These are phyloP conservation scores for Microsporum ferrugineum DNA, from an alignment of 2,329 filamentous ascomycete genomes.

Conservation along the genomic window DNA sequence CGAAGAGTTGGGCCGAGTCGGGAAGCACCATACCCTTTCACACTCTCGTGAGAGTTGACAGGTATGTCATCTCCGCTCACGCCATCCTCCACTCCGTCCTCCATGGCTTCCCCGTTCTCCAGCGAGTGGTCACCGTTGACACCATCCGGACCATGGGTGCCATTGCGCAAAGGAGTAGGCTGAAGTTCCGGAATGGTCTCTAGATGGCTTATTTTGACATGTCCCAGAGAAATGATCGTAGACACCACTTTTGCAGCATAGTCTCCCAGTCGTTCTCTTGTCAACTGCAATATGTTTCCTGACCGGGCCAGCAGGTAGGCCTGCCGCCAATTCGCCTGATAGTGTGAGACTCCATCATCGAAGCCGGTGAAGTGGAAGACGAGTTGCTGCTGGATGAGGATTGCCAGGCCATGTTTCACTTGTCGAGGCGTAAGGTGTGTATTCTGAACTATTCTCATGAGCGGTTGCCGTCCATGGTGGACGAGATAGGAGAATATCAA, in stretches of 20 bases:
- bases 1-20: slow-evolving; percentile 30
- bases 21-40: slow-evolving; percentile 14
- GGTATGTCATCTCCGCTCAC: slow-evolving; percentile 30
- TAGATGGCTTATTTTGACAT: slow-evolving; percentile 48
- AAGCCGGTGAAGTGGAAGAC: slow-evolving; percentile 59
- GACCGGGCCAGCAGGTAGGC: slow-evolving; percentile 73
- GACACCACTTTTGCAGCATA: slow-evolving; percentile 63
- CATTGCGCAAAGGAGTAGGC: slow-evolving; percentile 5
- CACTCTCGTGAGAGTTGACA: slow-evolving; percentile 17
- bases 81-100: slow-evolving; percentile 13
- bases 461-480: slow-evolving; percentile 63
- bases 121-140: slow-evolving; percentile 13
- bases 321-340: slow-evolving; percentile 69
- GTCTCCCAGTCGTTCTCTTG: slow-evolving; percentile 63
- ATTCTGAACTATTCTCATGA: slow-evolving; percentile 57
- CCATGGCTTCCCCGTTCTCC: slow-evolving; percentile 16
- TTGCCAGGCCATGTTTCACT: slow-evolving; percentile 67
- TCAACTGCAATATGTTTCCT: slow-evolving; percentile 67
- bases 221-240: slow-evolving; percentile 63
- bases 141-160: slow-evolving; percentile 16
- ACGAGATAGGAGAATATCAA: slow-evolving; percentile 73
- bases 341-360: slow-evolving; percentile 55
- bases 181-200: slow-evolving; percentile 29
- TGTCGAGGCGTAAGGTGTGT: slow-evolving; percentile 64
- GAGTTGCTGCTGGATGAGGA: slow-evolving; percentile 81